These are phyloP conservation scores for Fusarium sp. DNA, from an alignment of 2,329 filamentous ascomycete genomes.

Conservation along the genomic window DNA sequence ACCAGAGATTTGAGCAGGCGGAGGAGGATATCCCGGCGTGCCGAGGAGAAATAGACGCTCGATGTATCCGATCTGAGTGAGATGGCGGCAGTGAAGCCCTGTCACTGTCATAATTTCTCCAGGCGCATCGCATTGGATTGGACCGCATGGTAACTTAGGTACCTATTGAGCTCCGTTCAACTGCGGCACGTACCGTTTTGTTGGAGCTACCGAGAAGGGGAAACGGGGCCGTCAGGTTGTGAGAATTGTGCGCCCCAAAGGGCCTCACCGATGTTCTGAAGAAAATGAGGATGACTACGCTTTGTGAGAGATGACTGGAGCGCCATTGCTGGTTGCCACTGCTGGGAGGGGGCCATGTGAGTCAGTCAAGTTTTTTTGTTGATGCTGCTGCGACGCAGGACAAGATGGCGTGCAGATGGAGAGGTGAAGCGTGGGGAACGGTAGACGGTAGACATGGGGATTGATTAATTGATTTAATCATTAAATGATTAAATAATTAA, in stretches of 20 bases:
- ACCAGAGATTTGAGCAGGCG: constrained; percentile 18
- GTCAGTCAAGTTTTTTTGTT: constrained; percentile 23
- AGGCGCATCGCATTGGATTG: constrained; percentile 9
- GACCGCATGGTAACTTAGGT: constrained; percentile 6
- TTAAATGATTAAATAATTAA: background rate
- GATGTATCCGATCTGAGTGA: too few relatives aligned
- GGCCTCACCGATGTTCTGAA: constrained; percentile 32
- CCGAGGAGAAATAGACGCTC: background rate
- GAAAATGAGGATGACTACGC: constrained; percentile 14
- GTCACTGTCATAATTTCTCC: constrained; percentile 7
- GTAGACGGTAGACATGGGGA: constrained; percentile 4
- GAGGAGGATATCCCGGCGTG: constrained; percentile 2
- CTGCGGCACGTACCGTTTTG: constrained; percentile 6
- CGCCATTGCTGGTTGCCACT: constrained; percentile 19
- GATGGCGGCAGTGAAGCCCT: constrained; percentile 30
- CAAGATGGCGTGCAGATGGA: constrained; percentile 28
- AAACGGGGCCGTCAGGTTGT: constrained; percentile 26
- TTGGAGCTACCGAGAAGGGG: constrained; percentile 1
- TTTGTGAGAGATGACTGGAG: constrained; percentile 19
- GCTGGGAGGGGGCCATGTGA: constrained; percentile 26
- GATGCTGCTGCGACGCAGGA: constrained; percentile 14
- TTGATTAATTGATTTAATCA: background rate
- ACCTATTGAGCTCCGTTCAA: background rate
- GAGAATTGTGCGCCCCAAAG: constrained; percentile 20
- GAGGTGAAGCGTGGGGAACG: constrained; percentile 7